phyloP scores from a whole-genome alignment of 495 filamentous ascomycete genomes.

The Rusavskia elegans region DNA sequence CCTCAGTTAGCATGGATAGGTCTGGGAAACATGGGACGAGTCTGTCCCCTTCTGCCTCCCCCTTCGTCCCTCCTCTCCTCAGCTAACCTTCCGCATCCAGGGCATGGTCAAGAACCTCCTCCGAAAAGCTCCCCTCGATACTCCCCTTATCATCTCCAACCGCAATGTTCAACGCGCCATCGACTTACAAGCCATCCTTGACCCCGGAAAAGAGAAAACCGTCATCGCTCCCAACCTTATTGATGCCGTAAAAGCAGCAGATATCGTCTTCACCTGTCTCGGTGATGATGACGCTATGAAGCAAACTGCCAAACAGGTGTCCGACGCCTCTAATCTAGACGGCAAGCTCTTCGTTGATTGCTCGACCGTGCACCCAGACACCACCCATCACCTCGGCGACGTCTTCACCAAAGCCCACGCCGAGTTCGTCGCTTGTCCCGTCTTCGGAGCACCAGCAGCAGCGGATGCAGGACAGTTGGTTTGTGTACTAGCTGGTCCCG shows the following conservation, averaged over 20 bases:
- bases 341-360: slow-evolving; percentile 72
- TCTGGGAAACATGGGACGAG: slow-evolving; percentile 81
- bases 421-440: slow-evolving; percentile 61
- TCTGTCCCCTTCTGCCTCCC: slow-evolving; percentile 24
- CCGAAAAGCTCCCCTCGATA: slow-evolving; percentile 52
- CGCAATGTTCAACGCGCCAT: slow-evolving; percentile 46
- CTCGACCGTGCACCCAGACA: slow-evolving; percentile 79
- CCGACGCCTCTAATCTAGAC: slow-evolving; percentile 26
- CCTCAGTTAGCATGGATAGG: slow-evolving; percentile 68
- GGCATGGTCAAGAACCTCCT: slow-evolving; percentile 79
- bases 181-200: slow-evolving; percentile 37
- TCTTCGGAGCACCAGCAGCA: slow-evolving; percentile 14
- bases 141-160: slow-evolving; percentile 65
- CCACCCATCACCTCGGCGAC: slow-evolving; percentile 46
- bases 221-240: slow-evolving; percentile 41
- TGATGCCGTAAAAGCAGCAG: slow-evolving; percentile 49
- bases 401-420: slow-evolving; percentile 40
- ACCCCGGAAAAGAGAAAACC: slow-evolving; percentile 31
- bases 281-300: slow-evolving; percentile 62
- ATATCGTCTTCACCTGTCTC: slow-evolving; percentile 74
- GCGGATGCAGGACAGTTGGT: slow-evolving; percentile 54
- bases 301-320: slow-evolving; percentile 26
- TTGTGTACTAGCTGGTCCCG: slow-evolving; percentile 59
- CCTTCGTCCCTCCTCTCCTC: not conserved
- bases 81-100: slow-evolving; percentile 22